These are phyloP conservation scores for Zygotorulaspora chibaensis DNA, from an alignment of 805 yeast species.

Conservation along the genomic window DNA sequence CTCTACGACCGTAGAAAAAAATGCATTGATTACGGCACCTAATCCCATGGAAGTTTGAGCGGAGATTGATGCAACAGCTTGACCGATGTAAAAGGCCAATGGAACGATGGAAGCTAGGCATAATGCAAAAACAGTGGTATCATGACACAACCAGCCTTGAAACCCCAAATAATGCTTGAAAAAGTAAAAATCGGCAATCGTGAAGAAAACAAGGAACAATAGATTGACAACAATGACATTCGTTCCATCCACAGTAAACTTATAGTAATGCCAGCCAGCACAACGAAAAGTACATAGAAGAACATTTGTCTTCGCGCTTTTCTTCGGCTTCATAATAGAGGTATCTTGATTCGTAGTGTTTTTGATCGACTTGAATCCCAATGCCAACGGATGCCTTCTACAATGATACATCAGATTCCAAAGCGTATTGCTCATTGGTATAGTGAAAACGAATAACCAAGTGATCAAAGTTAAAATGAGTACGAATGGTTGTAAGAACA, in stretches of 20 bases:
- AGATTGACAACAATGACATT: conserved; percentile 88
- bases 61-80: conserved; percentile 97
- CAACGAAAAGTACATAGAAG: conserved; percentile 88
- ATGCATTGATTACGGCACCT: conserved; percentile 97
- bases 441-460: conserved; percentile 83
- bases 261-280: conserved; percentile 88
- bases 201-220: conserved; percentile 72
- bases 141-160: conserved; percentile 42
- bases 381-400: conserved; percentile 84
- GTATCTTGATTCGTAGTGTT: conserved; percentile 21
- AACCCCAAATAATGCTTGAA: conserved; percentile 46
- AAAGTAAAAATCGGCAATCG: conserved; percentile 71
- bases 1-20: conserved; percentile 93
- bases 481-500: conserved; percentile 64
- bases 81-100: conserved; percentile 94
- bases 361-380: conserved; percentile 65
- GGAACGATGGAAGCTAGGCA: conserved; percentile 87
- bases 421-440: conserved; percentile 87
- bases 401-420: conserved; percentile 67
- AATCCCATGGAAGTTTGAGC: conserved; percentile 99
- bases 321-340: conserved; percentile 10
- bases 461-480: conserved; percentile 51
- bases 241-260: conserved; percentile 94
- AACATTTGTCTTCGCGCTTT: conserved; percentile 46
- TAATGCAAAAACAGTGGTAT: conserved; percentile 63